phyloP scores from a whole-genome alignment of 306 rosid genomes.

The Fragaria vesca region DNA sequence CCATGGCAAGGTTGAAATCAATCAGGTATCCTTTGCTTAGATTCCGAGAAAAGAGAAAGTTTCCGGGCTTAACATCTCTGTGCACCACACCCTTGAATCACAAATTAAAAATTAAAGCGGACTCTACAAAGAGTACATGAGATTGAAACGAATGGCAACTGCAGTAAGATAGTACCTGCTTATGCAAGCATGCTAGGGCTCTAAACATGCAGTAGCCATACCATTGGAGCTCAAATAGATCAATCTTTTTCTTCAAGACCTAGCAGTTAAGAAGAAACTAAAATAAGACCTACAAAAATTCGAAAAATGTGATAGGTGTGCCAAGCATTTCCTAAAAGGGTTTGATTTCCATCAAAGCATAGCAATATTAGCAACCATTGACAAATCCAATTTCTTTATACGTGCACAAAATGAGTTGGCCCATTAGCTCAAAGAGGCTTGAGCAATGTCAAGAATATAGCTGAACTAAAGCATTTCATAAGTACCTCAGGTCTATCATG shows the following conservation, averaged over 20 bases:
- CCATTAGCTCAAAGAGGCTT: background rate
- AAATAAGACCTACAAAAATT: background rate
- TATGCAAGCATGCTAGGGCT: slow-evolving; percentile 23
- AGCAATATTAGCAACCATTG: background rate
- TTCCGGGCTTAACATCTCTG: slow-evolving; percentile 28
- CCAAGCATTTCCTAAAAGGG: background rate
- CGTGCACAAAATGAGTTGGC: background rate
- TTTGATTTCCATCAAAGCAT: background rate
- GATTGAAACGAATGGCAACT: background rate
- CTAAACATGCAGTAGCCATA: slow-evolving; percentile 26
- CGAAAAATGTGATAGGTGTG: background rate
- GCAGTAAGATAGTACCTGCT: slow-evolving; percentile 18
- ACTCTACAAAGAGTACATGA: background rate
- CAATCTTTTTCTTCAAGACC: slow-evolving; percentile 21
- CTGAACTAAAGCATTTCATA: slow-evolving; percentile 8
- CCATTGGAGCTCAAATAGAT: slow-evolving; percentile 24
- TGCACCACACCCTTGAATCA: slow-evolving; percentile 21
- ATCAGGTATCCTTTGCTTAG: slow-evolving; percentile 21
- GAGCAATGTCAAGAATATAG: background rate
- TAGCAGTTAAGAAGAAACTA: slow-evolving; percentile 8
- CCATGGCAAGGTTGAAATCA: slow-evolving; percentile 26
- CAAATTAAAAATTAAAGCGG: background rate
- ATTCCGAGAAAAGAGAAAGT: slow-evolving; percentile 21
- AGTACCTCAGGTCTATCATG: slow-evolving; percentile 31
- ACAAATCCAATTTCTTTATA: background rate